A percentile compares a stretch with the other conserved stretches of the same genome.
phyloP scores from a whole-genome alignment of 306 rosid species.

The Clitoria ternatea region DNA sequence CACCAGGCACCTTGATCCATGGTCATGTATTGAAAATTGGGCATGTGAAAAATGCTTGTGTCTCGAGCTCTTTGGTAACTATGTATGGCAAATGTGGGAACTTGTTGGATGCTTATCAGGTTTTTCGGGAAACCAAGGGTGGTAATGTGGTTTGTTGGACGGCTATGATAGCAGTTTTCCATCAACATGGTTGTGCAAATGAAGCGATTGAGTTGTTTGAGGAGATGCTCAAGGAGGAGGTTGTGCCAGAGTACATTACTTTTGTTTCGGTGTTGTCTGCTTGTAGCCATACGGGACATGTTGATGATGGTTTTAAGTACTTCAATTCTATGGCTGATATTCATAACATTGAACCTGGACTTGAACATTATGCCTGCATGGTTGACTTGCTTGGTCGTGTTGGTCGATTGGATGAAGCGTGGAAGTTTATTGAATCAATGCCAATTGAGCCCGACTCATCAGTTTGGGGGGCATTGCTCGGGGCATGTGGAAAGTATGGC shows the following conservation, averaged over 20 bases:
- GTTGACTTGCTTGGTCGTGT: slow-evolving; percentile 66
- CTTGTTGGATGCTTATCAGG: slow-evolving; percentile 40
- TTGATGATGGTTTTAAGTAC: slow-evolving; percentile 50
- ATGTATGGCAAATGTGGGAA: slow-evolving; percentile 66
- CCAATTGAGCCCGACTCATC: slow-evolving; percentile 51
- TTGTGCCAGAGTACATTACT: slow-evolving; percentile 50
- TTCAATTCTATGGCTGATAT: slow-evolving; percentile 49
- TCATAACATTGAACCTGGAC: slow-evolving; percentile 41
- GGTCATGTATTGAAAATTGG: slow-evolving; percentile 48
- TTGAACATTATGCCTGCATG: slow-evolving; percentile 69
- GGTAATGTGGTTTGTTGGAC: slow-evolving; percentile 64
- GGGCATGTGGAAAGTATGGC: slow-evolving; percentile 53
- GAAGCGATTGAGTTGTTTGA: slow-evolving; percentile 47
- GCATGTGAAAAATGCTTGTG: slow-evolving; percentile 31
- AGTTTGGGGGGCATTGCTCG: slow-evolving; percentile 62
- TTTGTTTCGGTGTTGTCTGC: slow-evolving; percentile 62
- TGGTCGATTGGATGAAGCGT: slow-evolving; percentile 51
- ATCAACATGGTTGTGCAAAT: slow-evolving; percentile 59
- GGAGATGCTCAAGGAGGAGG: slow-evolving; percentile 48
- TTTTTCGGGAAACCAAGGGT: slow-evolving; percentile 39
- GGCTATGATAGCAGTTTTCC: slow-evolving; percentile 54
- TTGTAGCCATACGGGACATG: slow-evolving; percentile 56
- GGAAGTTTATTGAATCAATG: slow-evolving; percentile 50
- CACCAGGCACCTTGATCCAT: slow-evolving; percentile 50
- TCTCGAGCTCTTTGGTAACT: slow-evolving; percentile 46